Percentiles rank a stretch among this genome's conserved stretches.
phyloP scores from a whole-genome alignment of 2,329 filamentous ascomycete species.

The Fusarium proliferatum region DNA sequence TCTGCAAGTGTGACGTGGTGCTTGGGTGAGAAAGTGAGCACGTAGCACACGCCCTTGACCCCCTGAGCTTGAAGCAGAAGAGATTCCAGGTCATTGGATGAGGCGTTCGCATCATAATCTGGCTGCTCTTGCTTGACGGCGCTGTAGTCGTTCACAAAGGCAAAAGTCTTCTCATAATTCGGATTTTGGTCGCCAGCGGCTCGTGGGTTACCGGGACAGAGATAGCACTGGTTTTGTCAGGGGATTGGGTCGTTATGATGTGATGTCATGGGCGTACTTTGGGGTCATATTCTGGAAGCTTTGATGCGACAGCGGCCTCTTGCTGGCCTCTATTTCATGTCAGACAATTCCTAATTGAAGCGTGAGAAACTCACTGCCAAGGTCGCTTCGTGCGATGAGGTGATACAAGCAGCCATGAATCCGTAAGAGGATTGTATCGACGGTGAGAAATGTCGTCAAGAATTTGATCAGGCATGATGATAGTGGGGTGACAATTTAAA shows the following conservation, averaged over 20 bases:
- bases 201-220: slow-evolving; percentile 91
- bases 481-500: slow-evolving; percentile 28
- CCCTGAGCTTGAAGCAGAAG: slow-evolving; percentile 83
- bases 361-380: slow-evolving; percentile 81
- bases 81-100: slow-evolving; percentile 71
- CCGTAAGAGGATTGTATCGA: slow-evolving; percentile 90
- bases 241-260: not conserved
- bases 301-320: slow-evolving; percentile 74
- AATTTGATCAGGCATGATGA: slow-evolving; percentile 76
- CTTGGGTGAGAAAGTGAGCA: slow-evolving; percentile 90
- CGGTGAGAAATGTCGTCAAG: slow-evolving; percentile 97
- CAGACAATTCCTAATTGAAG: not conserved
- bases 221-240: slow-evolving; percentile 75
- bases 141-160: slow-evolving; percentile 97
- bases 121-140: slow-evolving; percentile 94
- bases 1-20: slow-evolving; percentile 95
- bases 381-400: slow-evolving; percentile 96
- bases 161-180: slow-evolving; percentile 85
- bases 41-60: slow-evolving; percentile 96
- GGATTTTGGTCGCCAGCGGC: slow-evolving; percentile 90
- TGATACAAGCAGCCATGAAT: slow-evolving; percentile 92
- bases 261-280: slow-evolving; percentile 57
- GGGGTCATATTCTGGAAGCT: slow-evolving; percentile 84
- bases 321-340: slow-evolving; percentile 73
- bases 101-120: slow-evolving; percentile 69